These are phyloP conservation scores for Peronospora belbahrii DNA, from an alignment of 352 stramenopile genomes.

Conservation along the genomic window DNA sequence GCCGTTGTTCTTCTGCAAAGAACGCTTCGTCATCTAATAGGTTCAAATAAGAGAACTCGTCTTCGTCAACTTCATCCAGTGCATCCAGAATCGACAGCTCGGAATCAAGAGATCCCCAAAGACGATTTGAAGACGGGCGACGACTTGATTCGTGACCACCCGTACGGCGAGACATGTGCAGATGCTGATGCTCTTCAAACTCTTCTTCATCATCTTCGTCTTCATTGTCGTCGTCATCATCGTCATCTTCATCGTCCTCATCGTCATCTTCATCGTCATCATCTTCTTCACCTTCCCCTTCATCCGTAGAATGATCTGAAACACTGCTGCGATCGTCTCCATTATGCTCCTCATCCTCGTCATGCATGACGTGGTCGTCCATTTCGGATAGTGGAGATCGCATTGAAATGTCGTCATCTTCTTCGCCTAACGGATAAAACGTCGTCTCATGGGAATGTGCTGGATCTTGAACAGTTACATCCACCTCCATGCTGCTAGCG, in stretches of 20 bases:
- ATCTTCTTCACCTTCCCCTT: slow-evolving; percentile 36
- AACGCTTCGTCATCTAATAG: slow-evolving; percentile 60
- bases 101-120: slow-evolving; percentile 65
- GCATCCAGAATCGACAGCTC: slow-evolving; percentile 67
- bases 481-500: slow-evolving; percentile 16
- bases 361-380: slow-evolving; percentile 54
- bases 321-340: slow-evolving; percentile 56
- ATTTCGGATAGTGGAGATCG: slow-evolving; percentile 35
- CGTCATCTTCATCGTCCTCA: slow-evolving; percentile 58
- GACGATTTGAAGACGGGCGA: slow-evolving; percentile 31
- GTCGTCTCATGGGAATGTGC: slow-evolving; percentile 1
- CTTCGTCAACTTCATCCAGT: slow-evolving; percentile 74
- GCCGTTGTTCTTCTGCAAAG: slow-evolving; percentile 48
- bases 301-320: slow-evolving; percentile 45
- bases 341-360: slow-evolving; percentile 37
- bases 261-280: slow-evolving; percentile 63
- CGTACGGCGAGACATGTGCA: slow-evolving; percentile 42
- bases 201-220: slow-evolving; percentile 50
- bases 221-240: slow-evolving; percentile 54
- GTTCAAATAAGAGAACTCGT: slow-evolving; percentile 77
- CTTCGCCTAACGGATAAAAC: slow-evolving; percentile 22
- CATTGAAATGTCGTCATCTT: slow-evolving; percentile 64
- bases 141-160: slow-evolving; percentile 24
- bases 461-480: slow-evolving; percentile 4
- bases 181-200: slow-evolving; percentile 47